Evolutionary conservation across 2,329 filamentous ascomycete species (phyloP).

Genomic region (Sphaerostilbella broomeana): DNA sequence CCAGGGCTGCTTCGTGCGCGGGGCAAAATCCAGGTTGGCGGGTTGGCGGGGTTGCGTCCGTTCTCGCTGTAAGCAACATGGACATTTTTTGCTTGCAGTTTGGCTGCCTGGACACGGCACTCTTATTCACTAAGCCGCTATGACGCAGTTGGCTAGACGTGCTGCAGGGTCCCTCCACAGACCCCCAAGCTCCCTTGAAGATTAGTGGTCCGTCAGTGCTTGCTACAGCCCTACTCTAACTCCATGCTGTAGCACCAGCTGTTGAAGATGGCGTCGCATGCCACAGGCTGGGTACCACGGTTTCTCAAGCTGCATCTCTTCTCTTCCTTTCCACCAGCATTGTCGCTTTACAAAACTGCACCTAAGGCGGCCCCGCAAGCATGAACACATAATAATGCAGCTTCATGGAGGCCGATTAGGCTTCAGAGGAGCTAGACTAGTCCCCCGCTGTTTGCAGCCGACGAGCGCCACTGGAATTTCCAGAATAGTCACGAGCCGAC

Average conservation of each 20-base stretch:
- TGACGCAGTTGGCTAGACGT: slow-evolving; percentile 8
- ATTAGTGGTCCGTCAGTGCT: no score
- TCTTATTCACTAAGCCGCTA: slow-evolving; percentile 1
- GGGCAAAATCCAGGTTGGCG: slow-evolving; percentile 6
- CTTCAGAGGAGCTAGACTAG: slow-evolving; percentile 15
- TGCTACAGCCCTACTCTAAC: not conserved
- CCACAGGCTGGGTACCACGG: no score
- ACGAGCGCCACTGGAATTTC: slow-evolving; percentile 1
- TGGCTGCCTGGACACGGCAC: no score
- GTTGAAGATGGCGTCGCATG: no score
- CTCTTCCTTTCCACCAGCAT: no score
- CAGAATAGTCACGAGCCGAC: slow-evolving; percentile 4
- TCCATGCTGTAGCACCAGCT: no score
- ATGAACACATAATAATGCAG: slow-evolving; percentile 24
- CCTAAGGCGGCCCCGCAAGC: slow-evolving; percentile 10
- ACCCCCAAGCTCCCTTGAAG: not conserved
- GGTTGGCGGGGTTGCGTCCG: slow-evolving; percentile 13
- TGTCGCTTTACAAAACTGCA: no score
- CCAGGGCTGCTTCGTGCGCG: no score
- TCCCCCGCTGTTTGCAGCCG: slow-evolving; percentile 9
- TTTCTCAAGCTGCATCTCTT: no score
- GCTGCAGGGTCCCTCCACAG: not conserved
- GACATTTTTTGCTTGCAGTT: no score
- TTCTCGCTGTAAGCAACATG: slow-evolving; percentile 12
- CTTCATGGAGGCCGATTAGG: slow-evolving; percentile 21